Conservation (phyloP, 805 yeast species). For the Metschnikowia koreensis region DNA sequence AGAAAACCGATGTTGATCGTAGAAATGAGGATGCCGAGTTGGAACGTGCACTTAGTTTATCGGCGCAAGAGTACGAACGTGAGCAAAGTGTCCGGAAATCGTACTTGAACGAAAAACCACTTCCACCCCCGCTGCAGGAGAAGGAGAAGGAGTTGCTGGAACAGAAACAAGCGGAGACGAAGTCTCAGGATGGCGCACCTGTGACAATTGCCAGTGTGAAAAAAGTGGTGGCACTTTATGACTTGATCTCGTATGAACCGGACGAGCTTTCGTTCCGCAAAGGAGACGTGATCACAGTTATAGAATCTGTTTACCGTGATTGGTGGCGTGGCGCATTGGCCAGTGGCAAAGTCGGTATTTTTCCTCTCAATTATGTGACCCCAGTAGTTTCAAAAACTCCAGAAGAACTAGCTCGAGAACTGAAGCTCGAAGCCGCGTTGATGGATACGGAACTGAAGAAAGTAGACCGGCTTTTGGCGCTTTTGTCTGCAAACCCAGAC, state of each 20-base stretch:
- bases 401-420: conserved; percentile 54
- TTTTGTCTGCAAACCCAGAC: conserved; percentile 41
- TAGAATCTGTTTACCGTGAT: conserved; percentile 85
- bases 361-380: conserved; percentile 89
- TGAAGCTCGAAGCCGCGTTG: conserved; percentile 50
- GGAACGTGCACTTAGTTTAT: conserved; percentile 69
- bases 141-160: too few species aligned
- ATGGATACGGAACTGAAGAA: conserved; percentile 51
- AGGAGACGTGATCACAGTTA: conserved; percentile 84
- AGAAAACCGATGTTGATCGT: conserved; percentile 45
- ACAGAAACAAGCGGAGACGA: too few species aligned
- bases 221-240: conserved; percentile 83
- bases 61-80: conserved; percentile 59
- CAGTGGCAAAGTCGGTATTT: conserved; percentile 78
- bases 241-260: conserved; percentile 70
- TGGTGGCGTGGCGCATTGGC: conserved; percentile 92
- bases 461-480: conserved; percentile 66
- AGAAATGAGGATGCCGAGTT: conserved; percentile 76
- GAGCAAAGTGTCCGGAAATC: conserved; percentile 32
- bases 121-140: conserved; percentile 26
- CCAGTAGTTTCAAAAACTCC: conserved; percentile 67
- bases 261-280: conserved; percentile 84
- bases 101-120: conserved; percentile 31
- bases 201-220: conserved; percentile 48
- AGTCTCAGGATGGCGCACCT: background rate